Percentiles rank a stretch among this genome's conserved stretches.
phyloP scores from a whole-genome alignment of 768 basidiomycete genomes.

The Punctularia strigosozonata region DNA sequence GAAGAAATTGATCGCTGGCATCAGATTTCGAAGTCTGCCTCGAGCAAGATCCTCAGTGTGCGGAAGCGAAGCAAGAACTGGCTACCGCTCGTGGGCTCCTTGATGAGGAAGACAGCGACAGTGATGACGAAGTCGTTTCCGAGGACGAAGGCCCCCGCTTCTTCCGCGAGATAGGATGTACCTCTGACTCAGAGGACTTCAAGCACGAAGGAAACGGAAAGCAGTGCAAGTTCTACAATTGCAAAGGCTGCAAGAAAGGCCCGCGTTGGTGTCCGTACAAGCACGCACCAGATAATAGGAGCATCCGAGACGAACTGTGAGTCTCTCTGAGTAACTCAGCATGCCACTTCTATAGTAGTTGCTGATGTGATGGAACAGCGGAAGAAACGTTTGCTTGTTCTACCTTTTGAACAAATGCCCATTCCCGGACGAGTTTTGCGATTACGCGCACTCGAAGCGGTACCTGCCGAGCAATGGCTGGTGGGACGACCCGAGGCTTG shows the following conservation, averaged over 20 bases:
- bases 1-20: background rate
- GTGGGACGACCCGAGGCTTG: slow-evolving; percentile 29
- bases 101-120: background rate
- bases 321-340: slow-evolving; percentile 10
- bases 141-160: slow-evolving; percentile 14
- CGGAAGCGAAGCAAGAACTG: slow-evolving; percentile 11
- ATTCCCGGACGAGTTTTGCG: slow-evolving; percentile 26
- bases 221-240: slow-evolving; percentile 48
- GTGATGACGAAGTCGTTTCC: slow-evolving; percentile 1
- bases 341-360: background rate
- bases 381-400: slow-evolving; percentile 37
- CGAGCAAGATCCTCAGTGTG: slow-evolving; percentile 15
- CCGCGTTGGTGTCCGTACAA: slow-evolving; percentile 30
- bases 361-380: slow-evolving; percentile 20
- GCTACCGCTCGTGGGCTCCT: slow-evolving; percentile 1
- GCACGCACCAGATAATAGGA: slow-evolving; percentile 44
- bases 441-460: slow-evolving; percentile 35
- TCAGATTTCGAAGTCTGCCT: slow-evolving; percentile 19
- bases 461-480: slow-evolving; percentile 33
- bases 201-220: slow-evolving; percentile 37
- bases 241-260: slow-evolving; percentile 34
- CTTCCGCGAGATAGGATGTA: slow-evolving; percentile 24
- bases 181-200: slow-evolving; percentile 45
- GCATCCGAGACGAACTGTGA: slow-evolving; percentile 42
- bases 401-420: slow-evolving; percentile 29